Evolutionary conservation across 2,329 filamentous ascomycete species (phyloP).

Genomic region (Penicillium sp.): DNA sequence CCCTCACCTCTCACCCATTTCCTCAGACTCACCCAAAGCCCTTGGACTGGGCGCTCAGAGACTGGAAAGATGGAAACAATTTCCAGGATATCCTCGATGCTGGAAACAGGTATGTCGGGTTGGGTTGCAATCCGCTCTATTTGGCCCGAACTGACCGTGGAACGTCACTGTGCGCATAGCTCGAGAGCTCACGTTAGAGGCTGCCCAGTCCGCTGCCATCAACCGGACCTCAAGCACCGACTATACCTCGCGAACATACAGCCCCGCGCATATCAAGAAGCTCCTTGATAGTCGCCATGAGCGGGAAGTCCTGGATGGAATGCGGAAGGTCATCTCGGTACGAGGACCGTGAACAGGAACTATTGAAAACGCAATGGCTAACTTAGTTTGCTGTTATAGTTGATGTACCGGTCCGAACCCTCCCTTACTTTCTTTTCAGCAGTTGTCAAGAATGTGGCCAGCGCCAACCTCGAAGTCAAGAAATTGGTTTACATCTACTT

Average conservation of each 20-base stretch:
- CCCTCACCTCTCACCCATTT: slow-evolving; percentile 17
- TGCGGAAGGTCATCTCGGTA: slow-evolving; percentile 86
- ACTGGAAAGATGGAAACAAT: slow-evolving; percentile 79
- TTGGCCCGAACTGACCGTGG: slow-evolving; percentile 16
- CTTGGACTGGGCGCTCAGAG: slow-evolving; percentile 22
- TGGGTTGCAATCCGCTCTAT: background rate
- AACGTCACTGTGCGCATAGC: slow-evolving; percentile 54
- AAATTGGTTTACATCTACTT: slow-evolving; percentile 99
- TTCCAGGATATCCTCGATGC: slow-evolving; percentile 85
- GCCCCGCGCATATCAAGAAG: slow-evolving; percentile 86
- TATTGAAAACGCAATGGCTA: slow-evolving; percentile 10
- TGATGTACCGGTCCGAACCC: slow-evolving; percentile 90
- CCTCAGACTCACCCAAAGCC: slow-evolving; percentile 13
- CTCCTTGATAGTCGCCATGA: slow-evolving; percentile 92
- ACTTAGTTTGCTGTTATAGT: slow-evolving; percentile 52
- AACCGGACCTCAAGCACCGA: slow-evolving; percentile 52
- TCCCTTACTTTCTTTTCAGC: slow-evolving; percentile 95
- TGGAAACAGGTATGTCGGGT: slow-evolving; percentile 75
- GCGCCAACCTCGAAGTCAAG: slow-evolving; percentile 89
- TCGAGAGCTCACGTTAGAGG: slow-evolving; percentile 95
- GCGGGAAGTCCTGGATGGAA: slow-evolving; percentile 84
- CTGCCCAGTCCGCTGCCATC: slow-evolving; percentile 78
- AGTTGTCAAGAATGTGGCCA: slow-evolving; percentile 96
- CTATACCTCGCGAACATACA: slow-evolving; percentile 63
- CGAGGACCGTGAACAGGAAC: slow-evolving; percentile 10